Base-by-base conservation (phyloP, 768 basidiomycete genomes). In the Russula sp. region DNA sequence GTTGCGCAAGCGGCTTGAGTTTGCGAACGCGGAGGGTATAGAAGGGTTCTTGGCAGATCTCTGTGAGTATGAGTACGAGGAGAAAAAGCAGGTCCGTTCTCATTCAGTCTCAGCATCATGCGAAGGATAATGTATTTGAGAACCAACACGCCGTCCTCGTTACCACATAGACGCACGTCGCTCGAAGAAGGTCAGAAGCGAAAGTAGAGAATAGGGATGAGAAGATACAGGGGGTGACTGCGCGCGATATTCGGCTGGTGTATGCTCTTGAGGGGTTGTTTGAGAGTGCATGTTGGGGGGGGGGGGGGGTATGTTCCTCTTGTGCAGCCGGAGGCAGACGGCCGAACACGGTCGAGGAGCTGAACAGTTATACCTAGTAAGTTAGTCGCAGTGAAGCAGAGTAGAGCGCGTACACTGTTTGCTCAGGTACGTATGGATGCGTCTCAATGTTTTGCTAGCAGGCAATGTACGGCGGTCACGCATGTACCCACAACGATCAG, bases 81-180 rank as follows among this genome's bases (percentile, higher is more conserved):
- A 49, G 30, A 51, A 26, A 11, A 55, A 50, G 8, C 34, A 65
- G 48, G 64, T 65, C 16, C 38, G 64, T 60, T n/a, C n/a, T 6
- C 44, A 28, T 28, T 28, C 28, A 28, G 4, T 4, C 4, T 28
- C 28, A 28, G 4, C 28, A 2, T 28, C 28, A 28, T 2, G 28
- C 28, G n/a, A n/a, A n/a, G n/a, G n/a, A 28, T 28, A 28, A 64
- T 22, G 28, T 60, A 9, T 24, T 50, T 55, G 48, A 42, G 22
- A 38, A 32, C 14, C 36, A 64, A 24, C 53, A 55, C 11, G 46
- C 63, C 22, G 59, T 64, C n/a, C 38, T 64, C 22, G 59, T 64
- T 46, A 64, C 30, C 10, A 60, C 63, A 6, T 64, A 59, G 63
- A 64, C 63, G 22, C 63, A 64, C 54, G 63, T 50, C 9, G 63